Base-by-base conservation (phyloP, 257 asterid species). In the Linaria vulgaris region DNA sequence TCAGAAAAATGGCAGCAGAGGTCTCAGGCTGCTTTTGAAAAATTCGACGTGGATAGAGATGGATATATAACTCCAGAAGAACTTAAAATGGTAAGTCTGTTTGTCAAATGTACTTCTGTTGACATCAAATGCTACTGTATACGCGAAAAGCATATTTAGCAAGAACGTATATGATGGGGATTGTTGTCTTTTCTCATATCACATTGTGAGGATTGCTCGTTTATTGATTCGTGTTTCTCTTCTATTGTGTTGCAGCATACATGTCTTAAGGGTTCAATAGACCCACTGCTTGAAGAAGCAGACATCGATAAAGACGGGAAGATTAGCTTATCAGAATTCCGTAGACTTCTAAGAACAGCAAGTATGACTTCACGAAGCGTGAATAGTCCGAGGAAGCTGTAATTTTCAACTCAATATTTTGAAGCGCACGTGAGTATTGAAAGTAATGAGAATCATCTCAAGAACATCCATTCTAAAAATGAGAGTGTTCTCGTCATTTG, bases 21-120 rank as follows among this genome's bases (percentile, higher is more conserved):
- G 63, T 90, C 97, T 9, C 90, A 74, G 70, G 79, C 90, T 55
- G 99, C 99, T 69, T 94, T 94, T 63, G 94, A 90, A 48, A 85
- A 94, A 76, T 94, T 94, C 59, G 99, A 94, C 25, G 92, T 87
- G 19, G 99, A 94, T 74, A 75, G 73, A 81, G 96, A 94, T 71
- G 99, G 99, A 63, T 90, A 63, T 67, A 94, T 94, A 66, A 94
- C 96, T 34, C 84, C 95, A 1, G 96, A 94, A 14, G 99, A 94
- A 72, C 96, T 94, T 25, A 81, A 85, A 87, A 69, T 85, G 97
- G 99, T 94, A 30, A 59, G 91, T 77, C 20, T 27, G 34, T 27
- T 59, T 65, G 37, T 22, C 11, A 50, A 38, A 41, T 21, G 3
- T 38, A 23, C 39, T 47, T 54, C 20, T 56, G 30, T 43, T 19